These are phyloP conservation scores for Ceriops tagal DNA, from an alignment of 345 rosid species.

Conservation along the genomic window DNA sequence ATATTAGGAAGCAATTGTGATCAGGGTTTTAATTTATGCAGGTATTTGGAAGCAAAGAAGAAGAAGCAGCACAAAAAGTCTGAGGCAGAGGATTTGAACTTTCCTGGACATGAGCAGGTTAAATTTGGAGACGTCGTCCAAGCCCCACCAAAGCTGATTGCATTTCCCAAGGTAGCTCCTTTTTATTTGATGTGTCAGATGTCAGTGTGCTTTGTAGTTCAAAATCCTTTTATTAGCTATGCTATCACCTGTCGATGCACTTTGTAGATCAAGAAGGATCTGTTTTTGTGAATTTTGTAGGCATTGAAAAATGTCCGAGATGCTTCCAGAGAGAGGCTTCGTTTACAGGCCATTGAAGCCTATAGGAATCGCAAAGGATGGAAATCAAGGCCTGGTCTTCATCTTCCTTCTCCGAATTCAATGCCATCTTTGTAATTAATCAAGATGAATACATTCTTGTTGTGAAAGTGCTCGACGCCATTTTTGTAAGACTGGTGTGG, in stretches of 20 bases:
- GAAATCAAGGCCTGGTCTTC: conserved; percentile 65
- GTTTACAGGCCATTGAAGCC: conserved; percentile 71
- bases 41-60: conserved; percentile 64
- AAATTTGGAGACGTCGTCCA: conserved; percentile 81
- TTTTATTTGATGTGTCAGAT: neutral
- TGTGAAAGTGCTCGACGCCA: neutral
- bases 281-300: conserved; percentile 31
- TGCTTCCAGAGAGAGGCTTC: conserved; percentile 68
- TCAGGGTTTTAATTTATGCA: conserved; percentile 14
- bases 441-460: neutral
- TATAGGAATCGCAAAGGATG: conserved; percentile 73
- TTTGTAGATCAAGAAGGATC: too few relatives aligned
- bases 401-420: conserved; percentile 37
- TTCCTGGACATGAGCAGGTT: conserved; percentile 64
- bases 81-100: conserved; percentile 46
- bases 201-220: too few relatives aligned
- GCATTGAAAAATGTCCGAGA: conserved; percentile 36
- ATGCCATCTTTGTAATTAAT: conserved; percentile 15
- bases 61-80: conserved; percentile 57
- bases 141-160: conserved; percentile 73
- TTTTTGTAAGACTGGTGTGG: conserved; percentile 2
- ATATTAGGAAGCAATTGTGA: too few relatives aligned
- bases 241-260: too few relatives aligned
- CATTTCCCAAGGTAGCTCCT: conserved; percentile 56
- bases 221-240: too few relatives aligned